A percentile compares a stretch with the other conserved stretches of the same genome.
Evolutionary conservation across 2,329 filamentous ascomycete species (phyloP).

Genomic region (Daldinia sp.): DNA sequence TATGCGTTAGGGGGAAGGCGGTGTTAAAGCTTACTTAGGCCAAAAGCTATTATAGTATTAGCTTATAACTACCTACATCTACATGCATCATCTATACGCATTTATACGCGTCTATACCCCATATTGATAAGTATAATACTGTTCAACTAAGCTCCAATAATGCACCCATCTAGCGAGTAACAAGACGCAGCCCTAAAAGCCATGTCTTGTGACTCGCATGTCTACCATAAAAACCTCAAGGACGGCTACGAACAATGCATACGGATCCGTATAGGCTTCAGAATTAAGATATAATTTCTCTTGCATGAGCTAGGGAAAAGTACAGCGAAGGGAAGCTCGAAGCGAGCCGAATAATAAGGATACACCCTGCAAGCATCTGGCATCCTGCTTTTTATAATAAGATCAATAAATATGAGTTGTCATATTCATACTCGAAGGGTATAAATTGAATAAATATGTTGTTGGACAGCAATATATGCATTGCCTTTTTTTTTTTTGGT

Average conservation of each 20-base stretch:
- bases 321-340: conserved; percentile 35
- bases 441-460: background rate
- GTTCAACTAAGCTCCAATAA: background rate
- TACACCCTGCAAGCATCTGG: background rate
- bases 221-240: conserved; percentile 26
- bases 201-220: conserved; percentile 27
- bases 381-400: background rate
- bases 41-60: too few relatives aligned
- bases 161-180: background rate
- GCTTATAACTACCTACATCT: too few relatives aligned
- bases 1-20: too few relatives aligned
- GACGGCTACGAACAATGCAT: background rate
- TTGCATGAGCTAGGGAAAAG: conserved; percentile 9
- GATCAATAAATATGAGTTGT: background rate
- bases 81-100: too few relatives aligned
- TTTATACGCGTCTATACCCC: too few relatives aligned
- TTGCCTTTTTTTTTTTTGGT: background rate
- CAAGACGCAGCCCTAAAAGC: background rate
- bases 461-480: background rate
- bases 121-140: background rate
- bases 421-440: background rate
- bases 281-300: background rate
- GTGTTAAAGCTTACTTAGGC: too few relatives aligned
- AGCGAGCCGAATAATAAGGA: conserved; percentile 33
- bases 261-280: background rate